These are phyloP conservation scores for Lepiota venenata DNA, from an alignment of 768 basidiomycete species.

Conservation along the genomic window DNA sequence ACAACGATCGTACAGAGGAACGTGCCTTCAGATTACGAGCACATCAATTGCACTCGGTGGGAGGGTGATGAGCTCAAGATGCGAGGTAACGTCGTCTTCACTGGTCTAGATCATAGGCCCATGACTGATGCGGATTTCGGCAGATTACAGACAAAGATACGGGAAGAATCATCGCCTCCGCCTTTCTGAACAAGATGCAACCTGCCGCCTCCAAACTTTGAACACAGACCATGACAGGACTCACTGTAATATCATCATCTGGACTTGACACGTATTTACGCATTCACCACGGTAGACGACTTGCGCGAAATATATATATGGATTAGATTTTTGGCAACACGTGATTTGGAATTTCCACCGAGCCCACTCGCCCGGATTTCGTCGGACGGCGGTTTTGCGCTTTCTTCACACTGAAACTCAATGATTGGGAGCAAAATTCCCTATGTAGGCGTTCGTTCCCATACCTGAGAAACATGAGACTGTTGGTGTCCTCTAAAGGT, in stretches of 20 bases:
- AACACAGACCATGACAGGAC: neutral
- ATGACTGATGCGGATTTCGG: slow-evolving; percentile 6
- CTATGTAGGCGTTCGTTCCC: too few species aligned
- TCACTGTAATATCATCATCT: neutral
- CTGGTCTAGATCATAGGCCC: slow-evolving; percentile 1
- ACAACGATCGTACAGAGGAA: slow-evolving; percentile 40
- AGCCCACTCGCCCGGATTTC: neutral
- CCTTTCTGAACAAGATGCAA: slow-evolving; percentile 73
- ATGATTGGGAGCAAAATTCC: neutral
- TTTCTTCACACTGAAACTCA: neutral
- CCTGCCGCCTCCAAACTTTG: slow-evolving; percentile 49
- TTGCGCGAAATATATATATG: neutral
- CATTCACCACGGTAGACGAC: neutral
- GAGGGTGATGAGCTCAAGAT: slow-evolving; percentile 66
- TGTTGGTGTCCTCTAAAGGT: too few species aligned
- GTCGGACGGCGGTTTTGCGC: neutral
- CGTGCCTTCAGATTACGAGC: slow-evolving; percentile 54
- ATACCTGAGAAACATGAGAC: too few species aligned
- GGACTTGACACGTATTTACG: neutral
- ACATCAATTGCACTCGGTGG: slow-evolving; percentile 67
- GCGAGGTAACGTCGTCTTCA: slow-evolving; percentile 49
- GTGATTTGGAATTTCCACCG: too few species aligned
- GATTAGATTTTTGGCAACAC: too few species aligned
- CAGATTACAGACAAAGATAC: slow-evolving; percentile 59
- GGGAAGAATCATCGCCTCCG: slow-evolving; percentile 61